These are phyloP conservation scores for Lactarius indigo DNA, from an alignment of 768 basidiomycete genomes.

Conservation along the genomic window DNA sequence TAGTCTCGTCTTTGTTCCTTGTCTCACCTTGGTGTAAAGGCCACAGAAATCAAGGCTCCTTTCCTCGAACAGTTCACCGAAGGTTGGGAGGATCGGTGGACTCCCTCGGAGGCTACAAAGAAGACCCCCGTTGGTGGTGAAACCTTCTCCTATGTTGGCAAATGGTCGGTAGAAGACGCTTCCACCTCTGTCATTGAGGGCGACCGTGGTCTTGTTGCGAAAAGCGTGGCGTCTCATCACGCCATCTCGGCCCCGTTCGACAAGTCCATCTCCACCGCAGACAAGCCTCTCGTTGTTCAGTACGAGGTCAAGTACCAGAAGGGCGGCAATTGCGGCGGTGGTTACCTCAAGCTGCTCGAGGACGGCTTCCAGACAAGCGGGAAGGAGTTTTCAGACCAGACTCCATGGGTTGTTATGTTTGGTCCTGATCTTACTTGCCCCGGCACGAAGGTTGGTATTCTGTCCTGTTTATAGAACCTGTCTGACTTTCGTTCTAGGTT, in stretches of 20 bases:
- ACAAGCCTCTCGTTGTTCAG: constrained; percentile 88
- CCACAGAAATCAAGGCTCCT: constrained; percentile 74
- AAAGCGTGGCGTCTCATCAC: constrained; percentile 96
- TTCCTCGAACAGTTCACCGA: constrained; percentile 97
- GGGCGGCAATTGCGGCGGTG: constrained; percentile 98
- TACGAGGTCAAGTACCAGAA: constrained; percentile 99
- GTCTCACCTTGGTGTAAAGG: constrained; percentile 39
- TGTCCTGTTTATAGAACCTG: background rate
- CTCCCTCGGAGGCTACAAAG: constrained; percentile 95
- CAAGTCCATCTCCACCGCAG: constrained; percentile 71
- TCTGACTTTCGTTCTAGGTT: constrained; percentile 45
- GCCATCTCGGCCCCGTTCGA: constrained; percentile 94
- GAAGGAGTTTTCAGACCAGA: constrained; percentile 91
- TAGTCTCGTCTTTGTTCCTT: constrained; percentile 20
- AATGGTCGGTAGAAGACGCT: constrained; percentile 95
- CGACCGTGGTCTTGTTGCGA: constrained; percentile 90
- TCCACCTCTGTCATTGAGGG: constrained; percentile 70
- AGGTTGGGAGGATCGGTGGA: constrained; percentile 91
- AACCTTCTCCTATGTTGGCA: constrained; percentile 95
- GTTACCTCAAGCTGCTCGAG: constrained; percentile 94
- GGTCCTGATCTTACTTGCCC: constrained; percentile 95
- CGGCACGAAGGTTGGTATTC: constrained; percentile 68
- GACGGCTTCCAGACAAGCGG: constrained; percentile 92
- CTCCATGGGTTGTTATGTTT: constrained; percentile 96
- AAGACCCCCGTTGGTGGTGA: constrained; percentile 95